phyloP scores from a whole-genome alignment of 768 basidiomycete species.

The Leucocoprinus leucothites region DNA sequence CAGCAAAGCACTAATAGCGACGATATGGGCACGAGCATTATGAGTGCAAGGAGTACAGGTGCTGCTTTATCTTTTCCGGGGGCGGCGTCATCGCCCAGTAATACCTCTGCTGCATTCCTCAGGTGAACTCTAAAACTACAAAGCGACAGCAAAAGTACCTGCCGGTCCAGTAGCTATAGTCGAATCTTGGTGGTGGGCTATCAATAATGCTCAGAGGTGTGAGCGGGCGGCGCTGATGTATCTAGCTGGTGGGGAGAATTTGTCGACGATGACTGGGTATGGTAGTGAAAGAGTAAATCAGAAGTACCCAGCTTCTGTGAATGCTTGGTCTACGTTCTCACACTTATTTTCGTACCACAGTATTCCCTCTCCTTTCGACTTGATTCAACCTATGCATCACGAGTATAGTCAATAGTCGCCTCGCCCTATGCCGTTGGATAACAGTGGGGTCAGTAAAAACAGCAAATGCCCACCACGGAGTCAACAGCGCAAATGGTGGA shows the following conservation, averaged over 20 bases:
- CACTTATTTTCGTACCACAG: conserved; percentile 34
- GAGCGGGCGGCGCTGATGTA: conserved; percentile 30
- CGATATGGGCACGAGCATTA: conserved; percentile 30
- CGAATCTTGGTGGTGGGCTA: conserved; percentile 22
- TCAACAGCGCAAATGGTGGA: not conserved
- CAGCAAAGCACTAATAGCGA: conserved; percentile 22
- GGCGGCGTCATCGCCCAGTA: conserved; percentile 59
- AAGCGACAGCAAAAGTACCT: too few relatives aligned
- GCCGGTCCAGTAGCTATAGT: conserved; percentile 26
- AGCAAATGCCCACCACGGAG: too few relatives aligned
- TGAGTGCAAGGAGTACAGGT: conserved; percentile 33
- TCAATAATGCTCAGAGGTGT: conserved; percentile 29
- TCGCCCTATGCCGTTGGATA: conserved; percentile 23
- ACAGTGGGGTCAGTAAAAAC: not conserved
- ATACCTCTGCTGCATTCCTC: conserved; percentile 81
- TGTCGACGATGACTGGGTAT: conserved; percentile 26
- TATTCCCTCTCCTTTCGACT: conserved; percentile 41
- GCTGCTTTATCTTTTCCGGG: conserved; percentile 21
- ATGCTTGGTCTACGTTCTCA: conserved; percentile 32
- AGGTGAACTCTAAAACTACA: conserved; percentile 49
- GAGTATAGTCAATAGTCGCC: conserved; percentile 22
- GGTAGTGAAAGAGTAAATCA: conserved; percentile 8
- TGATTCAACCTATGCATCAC: conserved; percentile 37
- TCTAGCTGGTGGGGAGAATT: not conserved
- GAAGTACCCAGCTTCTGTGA: conserved; percentile 27